Conservation (phyloP, 495 filamentous ascomycete genomes). For the Sporormia fimetaria region DNA sequence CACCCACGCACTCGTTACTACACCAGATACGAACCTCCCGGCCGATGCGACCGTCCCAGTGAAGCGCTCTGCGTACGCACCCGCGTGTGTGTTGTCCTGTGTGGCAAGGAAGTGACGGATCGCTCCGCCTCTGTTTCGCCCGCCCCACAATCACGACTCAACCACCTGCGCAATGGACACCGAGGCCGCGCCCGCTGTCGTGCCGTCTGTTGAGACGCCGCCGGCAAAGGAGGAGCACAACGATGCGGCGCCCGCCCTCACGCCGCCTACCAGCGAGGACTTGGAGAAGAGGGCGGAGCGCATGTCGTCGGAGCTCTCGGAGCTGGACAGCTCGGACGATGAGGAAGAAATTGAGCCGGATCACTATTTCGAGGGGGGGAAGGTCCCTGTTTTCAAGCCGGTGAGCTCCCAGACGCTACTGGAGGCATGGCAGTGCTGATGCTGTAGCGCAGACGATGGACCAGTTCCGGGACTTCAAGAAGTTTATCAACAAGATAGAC, state of each 20-base stretch:
- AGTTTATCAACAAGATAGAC: constrained; percentile 78
- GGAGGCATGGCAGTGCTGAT: constrained; percentile 12
- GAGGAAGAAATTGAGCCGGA: constrained; percentile 65
- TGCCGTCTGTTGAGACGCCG: constrained; percentile 20
- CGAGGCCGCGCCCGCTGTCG: constrained; percentile 17
- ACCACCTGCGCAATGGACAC: constrained; percentile 2
- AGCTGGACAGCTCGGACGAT: constrained; percentile 46
- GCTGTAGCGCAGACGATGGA: constrained; percentile 55
- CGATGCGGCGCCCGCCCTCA: constrained; percentile 27
- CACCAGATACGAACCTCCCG: no score
- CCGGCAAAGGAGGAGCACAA: constrained; percentile 13
- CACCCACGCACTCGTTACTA: no score
- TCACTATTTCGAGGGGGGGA: constrained; percentile 75
- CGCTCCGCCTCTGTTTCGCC: neutral
- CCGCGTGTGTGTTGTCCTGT: no score
- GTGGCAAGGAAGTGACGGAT: no score
- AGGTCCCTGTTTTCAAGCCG: constrained; percentile 87
- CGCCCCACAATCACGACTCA: no score
- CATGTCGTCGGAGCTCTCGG: constrained; percentile 32
- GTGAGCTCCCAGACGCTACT: no score
- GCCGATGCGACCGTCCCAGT: no score
- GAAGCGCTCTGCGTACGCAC: no score
- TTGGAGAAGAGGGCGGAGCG: constrained; percentile 29
- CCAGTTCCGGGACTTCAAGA: constrained; percentile 84
- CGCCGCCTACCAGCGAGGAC: constrained; percentile 36